phyloP scores from a whole-genome alignment of 495 filamentous ascomycete species.

The Talaromyces nanjingensis region DNA sequence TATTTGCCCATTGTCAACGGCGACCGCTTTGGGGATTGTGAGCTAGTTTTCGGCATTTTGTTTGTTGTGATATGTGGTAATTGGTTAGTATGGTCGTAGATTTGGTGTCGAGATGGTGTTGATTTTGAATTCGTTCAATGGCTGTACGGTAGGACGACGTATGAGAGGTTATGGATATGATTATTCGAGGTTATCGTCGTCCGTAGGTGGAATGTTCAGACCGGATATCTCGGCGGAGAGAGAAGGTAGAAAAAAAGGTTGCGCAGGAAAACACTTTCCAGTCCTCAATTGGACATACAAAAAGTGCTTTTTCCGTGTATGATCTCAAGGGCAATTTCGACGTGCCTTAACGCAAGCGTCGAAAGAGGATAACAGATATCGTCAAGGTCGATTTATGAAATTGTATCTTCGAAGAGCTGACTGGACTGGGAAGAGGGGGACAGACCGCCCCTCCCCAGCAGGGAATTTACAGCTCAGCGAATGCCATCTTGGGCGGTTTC shows the following conservation, averaged over 20 bases:
- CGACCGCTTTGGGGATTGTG: constrained; percentile 26
- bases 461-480: constrained; percentile 91
- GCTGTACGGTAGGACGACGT: background rate
- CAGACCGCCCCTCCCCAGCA: constrained; percentile 66
- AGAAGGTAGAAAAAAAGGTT: constrained; percentile 11
- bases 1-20: constrained; percentile 18
- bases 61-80: background rate
- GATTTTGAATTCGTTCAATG: background rate
- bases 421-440: constrained; percentile 70
- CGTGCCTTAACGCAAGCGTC: constrained; percentile 36
- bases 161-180: background rate
- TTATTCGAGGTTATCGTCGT: background rate
- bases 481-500: constrained; percentile 73
- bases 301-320: constrained; percentile 35
- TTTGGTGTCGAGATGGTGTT: background rate
- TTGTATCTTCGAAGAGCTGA: constrained; percentile 71
- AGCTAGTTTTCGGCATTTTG: constrained; percentile 24
- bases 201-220: background rate
- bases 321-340: constrained; percentile 41
- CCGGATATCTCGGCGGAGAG: background rate
- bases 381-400: constrained; percentile 60
- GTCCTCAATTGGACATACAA: constrained; percentile 24
- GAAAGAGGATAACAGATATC: constrained; percentile 58
- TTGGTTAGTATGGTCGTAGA: constrained; percentile 1
- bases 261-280: constrained; percentile 32